Base-by-base conservation (phyloP, 2,329 filamentous ascomycete genomes). In the Epichloe typhina region DNA sequence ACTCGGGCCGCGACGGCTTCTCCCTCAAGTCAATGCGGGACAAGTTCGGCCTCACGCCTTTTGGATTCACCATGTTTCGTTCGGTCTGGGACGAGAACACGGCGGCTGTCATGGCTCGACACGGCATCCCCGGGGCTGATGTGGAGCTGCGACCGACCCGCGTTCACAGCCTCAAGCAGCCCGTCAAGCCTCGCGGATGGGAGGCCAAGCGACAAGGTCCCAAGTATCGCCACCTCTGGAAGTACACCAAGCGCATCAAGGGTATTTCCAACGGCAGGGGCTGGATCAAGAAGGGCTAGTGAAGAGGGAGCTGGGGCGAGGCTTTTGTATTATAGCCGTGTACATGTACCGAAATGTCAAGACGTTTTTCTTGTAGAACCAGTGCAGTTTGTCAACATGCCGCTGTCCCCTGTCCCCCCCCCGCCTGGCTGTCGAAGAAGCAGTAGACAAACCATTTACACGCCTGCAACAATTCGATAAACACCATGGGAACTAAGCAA, bases 31-130 rank as follows among this genome's bases (percentile, higher is more conserved):
- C 79, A 54, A 85, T 94, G 66, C 77, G 83, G 57, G 77, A 82
- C 63, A 83, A 82, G 64, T 80, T 87, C 64, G 68, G 72, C 52
- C 72, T 93, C 54, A 76, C 73, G 52, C 80, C 90, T 7, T 81
- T 96, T 52, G 90, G 90, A 42, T 86, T 88, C 59, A 87, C 82
- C 64, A 72, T 98, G 59, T 98, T 97, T 82, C 82, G 93, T 57
- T 84, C 82, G 53, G 72, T 85, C 57, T 97, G 90, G 88, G 93
- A 98, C 66, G 86, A 93, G 53, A 80, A 79, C 60, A 98, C 87
- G 49, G 82, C 80, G n/a, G 82, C 73, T 47, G 88, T 98, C 55
- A 96, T 98, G 91, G 74, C 81, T 63, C 79, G 86, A 59, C 79
- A 86, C 58, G 81, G 79, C 53, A 74, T 94, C 55, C 76, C 80